Conservation (phyloP, 768 basidiomycete genomes). For the Mycena haematopus region DNA sequence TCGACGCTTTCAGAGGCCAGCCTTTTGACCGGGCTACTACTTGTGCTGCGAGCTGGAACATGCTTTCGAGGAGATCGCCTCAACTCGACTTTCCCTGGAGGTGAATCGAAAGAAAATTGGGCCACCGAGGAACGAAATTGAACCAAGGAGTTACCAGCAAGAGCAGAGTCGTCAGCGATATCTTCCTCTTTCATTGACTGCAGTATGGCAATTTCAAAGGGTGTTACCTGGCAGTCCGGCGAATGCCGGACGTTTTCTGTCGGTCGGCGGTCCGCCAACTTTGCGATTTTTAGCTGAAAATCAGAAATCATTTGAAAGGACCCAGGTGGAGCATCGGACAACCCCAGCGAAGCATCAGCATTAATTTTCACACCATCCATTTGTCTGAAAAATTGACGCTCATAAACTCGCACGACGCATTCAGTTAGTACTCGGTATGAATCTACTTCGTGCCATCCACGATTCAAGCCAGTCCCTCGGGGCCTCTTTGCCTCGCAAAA, state of each 20-base stretch:
- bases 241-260: too few species aligned
- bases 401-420: not conserved
- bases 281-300: too few species aligned
- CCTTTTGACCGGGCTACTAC: conserved; percentile 2
- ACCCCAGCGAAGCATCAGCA: too few species aligned
- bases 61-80: conserved; percentile 24
- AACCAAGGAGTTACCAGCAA: not conserved
- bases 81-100: conserved; percentile 2
- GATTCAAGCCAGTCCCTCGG: conserved; percentile 22
- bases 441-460: conserved; percentile 27
- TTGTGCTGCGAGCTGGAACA: not conserved
- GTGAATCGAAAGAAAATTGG: conserved; percentile 17
- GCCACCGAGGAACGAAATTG: conserved; percentile 17
- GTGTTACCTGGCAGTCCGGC: too few species aligned
- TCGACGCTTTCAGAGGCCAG: not conserved
- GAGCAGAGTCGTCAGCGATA: not conserved
- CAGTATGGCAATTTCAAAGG: not conserved
- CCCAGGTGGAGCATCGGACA: too few species aligned
- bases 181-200: conserved; percentile 13
- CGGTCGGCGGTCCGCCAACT: too few species aligned
- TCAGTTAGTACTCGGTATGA: conserved; percentile 15
- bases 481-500: conserved; percentile 7
- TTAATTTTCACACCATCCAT: too few species aligned
- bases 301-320: too few species aligned
- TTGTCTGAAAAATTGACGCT: too few species aligned